Conservation (phyloP, 768 basidiomycete species). For the Pholiota conissans region DNA sequence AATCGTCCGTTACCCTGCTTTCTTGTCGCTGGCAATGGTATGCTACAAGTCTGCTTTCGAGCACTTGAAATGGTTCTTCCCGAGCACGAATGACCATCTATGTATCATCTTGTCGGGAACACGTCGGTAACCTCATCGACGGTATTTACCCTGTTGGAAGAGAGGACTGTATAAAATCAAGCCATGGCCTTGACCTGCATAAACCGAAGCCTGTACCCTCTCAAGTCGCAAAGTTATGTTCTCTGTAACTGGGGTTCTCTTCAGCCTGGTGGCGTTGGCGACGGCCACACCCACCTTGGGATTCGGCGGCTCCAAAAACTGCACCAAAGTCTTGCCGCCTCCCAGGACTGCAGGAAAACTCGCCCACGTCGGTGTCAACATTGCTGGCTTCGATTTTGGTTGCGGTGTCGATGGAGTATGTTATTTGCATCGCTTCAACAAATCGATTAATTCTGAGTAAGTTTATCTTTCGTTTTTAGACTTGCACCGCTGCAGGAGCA, state of each 20-base stretch:
- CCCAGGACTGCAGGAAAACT: conserved; percentile 30
- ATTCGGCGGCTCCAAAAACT: conserved; percentile 5
- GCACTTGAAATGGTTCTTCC: too few species aligned
- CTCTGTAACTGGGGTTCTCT: neutral
- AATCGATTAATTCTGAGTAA: too few species aligned
- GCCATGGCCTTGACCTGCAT: neutral
- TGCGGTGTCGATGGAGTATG: conserved; percentile 42
- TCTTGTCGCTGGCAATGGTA: neutral
- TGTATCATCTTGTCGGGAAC: neutral
- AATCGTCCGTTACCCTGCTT: conserved; percentile 21
- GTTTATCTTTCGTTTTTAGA: conserved; percentile 8
- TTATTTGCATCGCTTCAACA: neutral
- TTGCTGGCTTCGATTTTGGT: conserved; percentile 58
- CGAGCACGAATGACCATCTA: neutral
- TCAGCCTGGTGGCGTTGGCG: neutral
- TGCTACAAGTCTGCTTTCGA: conserved; percentile 1
- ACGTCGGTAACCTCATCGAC: neutral
- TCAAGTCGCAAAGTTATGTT: neutral
- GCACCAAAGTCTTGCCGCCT: conserved; percentile 12
- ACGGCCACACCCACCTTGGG: conserved; percentile 4
- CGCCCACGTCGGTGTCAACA: conserved; percentile 47
- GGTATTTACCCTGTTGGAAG: neutral
- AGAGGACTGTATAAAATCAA: neutral
- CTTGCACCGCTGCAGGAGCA: conserved; percentile 36
- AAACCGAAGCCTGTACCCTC: neutral